Conservation (phyloP, 202 grass and related monocot genomes). For the Musa balbisiana region DNA sequence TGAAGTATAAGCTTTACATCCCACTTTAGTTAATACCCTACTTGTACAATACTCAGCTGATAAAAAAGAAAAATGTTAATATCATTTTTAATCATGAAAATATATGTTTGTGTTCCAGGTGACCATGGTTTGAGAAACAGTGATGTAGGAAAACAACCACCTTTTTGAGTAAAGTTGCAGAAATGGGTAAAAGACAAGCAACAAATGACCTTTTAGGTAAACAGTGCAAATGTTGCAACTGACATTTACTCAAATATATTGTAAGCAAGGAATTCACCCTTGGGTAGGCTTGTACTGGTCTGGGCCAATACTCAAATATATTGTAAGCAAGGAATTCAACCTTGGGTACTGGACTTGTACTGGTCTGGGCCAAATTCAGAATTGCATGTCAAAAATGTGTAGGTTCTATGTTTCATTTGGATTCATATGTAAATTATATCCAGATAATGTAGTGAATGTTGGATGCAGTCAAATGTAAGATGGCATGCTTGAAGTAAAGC, state of each 20-base stretch:
- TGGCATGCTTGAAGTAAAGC: not conserved
- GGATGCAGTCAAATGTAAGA: not conserved
- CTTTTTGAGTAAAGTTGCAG: too few relatives aligned
- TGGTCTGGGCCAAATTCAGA: too few relatives aligned
- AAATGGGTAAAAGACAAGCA: too few relatives aligned
- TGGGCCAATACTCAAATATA: too few relatives aligned
- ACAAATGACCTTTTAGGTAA: too few relatives aligned
- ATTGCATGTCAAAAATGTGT: too few relatives aligned
- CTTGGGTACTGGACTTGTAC: too few relatives aligned
- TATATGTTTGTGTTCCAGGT: not conserved
- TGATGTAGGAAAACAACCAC: not conserved
- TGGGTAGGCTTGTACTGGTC: too few relatives aligned
- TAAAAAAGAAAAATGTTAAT: not conserved
- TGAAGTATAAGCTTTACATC: not conserved
- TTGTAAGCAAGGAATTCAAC: too few relatives aligned
- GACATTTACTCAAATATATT: too few relatives aligned
- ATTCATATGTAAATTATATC: not conserved
- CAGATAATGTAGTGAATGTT: not conserved
- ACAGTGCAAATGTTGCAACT: too few relatives aligned
- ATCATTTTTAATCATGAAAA: not conserved
- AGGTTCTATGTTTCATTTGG: not conserved
- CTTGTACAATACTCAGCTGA: not conserved
- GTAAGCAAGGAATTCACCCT: too few relatives aligned
- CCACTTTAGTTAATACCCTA: not conserved
- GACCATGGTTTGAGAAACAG: not conserved